These are phyloP conservation scores for Cyclaneusma minus DNA, from an alignment of 2,329 filamentous ascomycete genomes.

Conservation along the genomic window DNA sequence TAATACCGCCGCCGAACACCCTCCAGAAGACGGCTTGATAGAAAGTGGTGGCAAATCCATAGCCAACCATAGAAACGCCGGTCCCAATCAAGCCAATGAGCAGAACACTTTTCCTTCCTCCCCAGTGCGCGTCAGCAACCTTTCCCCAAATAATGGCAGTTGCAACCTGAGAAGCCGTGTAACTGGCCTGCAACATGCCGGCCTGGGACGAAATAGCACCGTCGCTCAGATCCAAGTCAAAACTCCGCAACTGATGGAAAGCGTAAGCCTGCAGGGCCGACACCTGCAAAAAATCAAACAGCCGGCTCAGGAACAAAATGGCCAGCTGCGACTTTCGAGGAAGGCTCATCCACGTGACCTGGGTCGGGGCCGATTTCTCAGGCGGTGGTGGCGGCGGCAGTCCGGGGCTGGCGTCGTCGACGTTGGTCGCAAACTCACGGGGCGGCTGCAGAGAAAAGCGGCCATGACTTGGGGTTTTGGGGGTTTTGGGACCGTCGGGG, in stretches of 20 bases:
- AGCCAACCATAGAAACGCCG: slow-evolving; percentile 43
- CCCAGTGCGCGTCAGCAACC: slow-evolving; percentile 36
- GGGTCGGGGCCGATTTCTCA: too few relatives aligned
- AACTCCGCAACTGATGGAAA: slow-evolving; percentile 60
- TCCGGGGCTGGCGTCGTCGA: too few relatives aligned
- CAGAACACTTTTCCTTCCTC: too few relatives aligned
- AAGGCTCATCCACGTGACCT: slow-evolving; percentile 51
- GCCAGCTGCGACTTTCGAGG: slow-evolving; percentile 56
- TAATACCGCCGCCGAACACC: slow-evolving; percentile 43
- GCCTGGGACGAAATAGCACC: slow-evolving; percentile 48
- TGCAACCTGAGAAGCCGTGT: slow-evolving; percentile 58
- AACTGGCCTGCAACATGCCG: slow-evolving; percentile 54
- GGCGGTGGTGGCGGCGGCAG: too few relatives aligned
- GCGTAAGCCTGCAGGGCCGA: slow-evolving; percentile 56
- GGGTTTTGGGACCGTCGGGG: too few relatives aligned
- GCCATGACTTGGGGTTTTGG: too few relatives aligned
- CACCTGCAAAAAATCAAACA: slow-evolving; percentile 61
- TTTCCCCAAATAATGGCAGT: slow-evolving; percentile 63
- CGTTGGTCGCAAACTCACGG: too few relatives aligned
- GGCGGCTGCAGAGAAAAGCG: too few relatives aligned
- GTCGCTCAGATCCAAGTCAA: slow-evolving; percentile 36
- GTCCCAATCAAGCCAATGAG: slow-evolving; percentile 47
- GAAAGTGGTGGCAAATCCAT: slow-evolving; percentile 48
- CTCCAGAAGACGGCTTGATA: slow-evolving; percentile 38
- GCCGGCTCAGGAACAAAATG: slow-evolving; percentile 52